phyloP scores from a whole-genome alignment of 2,329 filamentous ascomycete genomes.

The Trichoderma sp. region DNA sequence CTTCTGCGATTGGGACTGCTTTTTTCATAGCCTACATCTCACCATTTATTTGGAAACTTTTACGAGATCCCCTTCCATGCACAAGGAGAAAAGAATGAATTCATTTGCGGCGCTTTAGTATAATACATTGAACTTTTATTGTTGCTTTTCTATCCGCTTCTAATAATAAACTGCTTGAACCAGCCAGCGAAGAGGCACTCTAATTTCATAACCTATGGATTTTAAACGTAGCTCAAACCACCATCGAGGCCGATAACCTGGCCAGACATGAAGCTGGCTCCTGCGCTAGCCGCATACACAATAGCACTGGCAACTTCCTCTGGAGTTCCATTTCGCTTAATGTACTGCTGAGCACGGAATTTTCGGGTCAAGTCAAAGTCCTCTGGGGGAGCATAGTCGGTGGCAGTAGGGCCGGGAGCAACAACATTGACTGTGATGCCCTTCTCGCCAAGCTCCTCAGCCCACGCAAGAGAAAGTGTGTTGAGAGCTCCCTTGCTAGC shows the following conservation, averaged over 20 bases:
- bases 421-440: constrained; percentile 54
- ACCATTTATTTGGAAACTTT: too few relatives aligned
- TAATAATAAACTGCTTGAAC: too few relatives aligned
- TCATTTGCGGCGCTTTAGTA: too few relatives aligned
- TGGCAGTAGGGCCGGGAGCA: constrained; percentile 52
- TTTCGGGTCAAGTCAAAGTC: constrained; percentile 45
- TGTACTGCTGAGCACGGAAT: constrained; percentile 37
- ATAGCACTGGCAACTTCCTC: constrained; percentile 32
- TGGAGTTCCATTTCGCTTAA: constrained; percentile 30
- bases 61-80: too few relatives aligned
- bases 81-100: too few relatives aligned
- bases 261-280: constrained; percentile 32
- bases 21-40: too few relatives aligned
- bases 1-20: too few relatives aligned
- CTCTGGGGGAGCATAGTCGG: constrained; percentile 56
- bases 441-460: constrained; percentile 58
- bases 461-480: constrained; percentile 58
- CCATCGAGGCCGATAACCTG: constrained; percentile 33
- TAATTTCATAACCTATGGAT: background rate
- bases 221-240: constrained; percentile 24
- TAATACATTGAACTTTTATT: too few relatives aligned
- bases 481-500: constrained; percentile 63
- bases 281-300: constrained; percentile 29
- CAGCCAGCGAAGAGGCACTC: too few relatives aligned
- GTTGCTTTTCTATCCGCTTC: too few relatives aligned